Evolutionary conservation across 1,139 yeast genomes (phyloP).

Genomic region (Zygosaccharomyces pseudobailii): DNA sequence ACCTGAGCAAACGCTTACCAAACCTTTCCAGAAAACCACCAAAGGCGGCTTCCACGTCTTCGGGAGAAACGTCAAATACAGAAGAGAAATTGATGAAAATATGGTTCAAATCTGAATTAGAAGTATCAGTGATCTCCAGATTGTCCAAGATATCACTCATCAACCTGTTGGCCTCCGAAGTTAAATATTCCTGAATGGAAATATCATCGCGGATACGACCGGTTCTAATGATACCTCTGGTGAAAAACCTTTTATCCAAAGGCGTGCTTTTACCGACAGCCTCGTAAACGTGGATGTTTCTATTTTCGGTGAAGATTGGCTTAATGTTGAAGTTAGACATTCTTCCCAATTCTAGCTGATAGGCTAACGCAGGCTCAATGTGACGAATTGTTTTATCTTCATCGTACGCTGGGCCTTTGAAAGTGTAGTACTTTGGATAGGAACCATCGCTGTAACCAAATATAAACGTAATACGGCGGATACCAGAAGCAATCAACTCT

Average conservation of each 20-base stretch:
- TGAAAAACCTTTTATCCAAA: slow-evolving; percentile 90
- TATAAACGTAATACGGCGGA: slow-evolving; percentile 91
- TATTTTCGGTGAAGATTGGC: slow-evolving; percentile 93
- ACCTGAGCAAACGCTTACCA: slow-evolving; percentile 94
- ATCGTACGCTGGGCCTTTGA: slow-evolving; percentile 76
- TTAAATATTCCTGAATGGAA: slow-evolving; percentile 86
- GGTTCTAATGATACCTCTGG: slow-evolving; percentile 95
- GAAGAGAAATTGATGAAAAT: slow-evolving; percentile 95
- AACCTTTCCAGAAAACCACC: slow-evolving; percentile 97
- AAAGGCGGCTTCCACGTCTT: slow-evolving; percentile 95
- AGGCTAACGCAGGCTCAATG: slow-evolving; percentile 96
- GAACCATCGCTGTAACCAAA: slow-evolving; percentile 78
- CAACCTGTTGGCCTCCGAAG: slow-evolving; percentile 91
- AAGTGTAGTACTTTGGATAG: slow-evolving; percentile 93
- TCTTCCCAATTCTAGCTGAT: slow-evolving; percentile 92
- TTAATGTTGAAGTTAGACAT: slow-evolving; percentile 90
- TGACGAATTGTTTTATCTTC: slow-evolving; percentile 94
- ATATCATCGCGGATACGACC: slow-evolving; percentile 92
- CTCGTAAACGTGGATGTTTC: slow-evolving; percentile 95
- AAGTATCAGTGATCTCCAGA: slow-evolving; percentile 87
- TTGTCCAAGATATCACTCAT: slow-evolving; percentile 95
- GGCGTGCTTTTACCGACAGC: slow-evolving; percentile 93
- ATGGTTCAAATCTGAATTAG: slow-evolving; percentile 93
- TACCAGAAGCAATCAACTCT: slow-evolving; percentile 62
- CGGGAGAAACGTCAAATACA: slow-evolving; percentile 87